Conservation (phyloP, 345 rosid genomes). For the Odontarrhena argentea region DNA sequence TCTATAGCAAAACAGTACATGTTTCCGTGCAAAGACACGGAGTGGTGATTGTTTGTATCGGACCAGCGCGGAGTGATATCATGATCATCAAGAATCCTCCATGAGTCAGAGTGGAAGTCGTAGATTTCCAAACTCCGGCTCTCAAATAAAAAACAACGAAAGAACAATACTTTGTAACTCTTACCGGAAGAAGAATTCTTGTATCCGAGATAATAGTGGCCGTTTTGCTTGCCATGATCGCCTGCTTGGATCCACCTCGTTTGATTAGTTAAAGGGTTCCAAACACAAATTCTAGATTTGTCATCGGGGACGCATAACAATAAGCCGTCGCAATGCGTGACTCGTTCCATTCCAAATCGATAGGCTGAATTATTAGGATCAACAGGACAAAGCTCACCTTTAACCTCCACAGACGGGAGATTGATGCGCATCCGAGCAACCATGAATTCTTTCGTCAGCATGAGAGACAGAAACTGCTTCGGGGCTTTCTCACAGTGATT, state of each 20-base stretch:
- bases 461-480: not conserved
- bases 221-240: not conserved
- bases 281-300: not conserved
- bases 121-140: not conserved
- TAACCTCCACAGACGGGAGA: not conserved
- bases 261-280: conserved; percentile 14
- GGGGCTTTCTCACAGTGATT: not conserved
- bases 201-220: not conserved
- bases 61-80: not conserved
- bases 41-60: accelerated
- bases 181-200: not conserved
- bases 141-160: not conserved
- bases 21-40: not conserved
- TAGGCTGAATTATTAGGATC: not conserved
- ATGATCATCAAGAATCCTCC: not conserved
- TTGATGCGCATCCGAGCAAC: not conserved
- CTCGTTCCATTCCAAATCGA: not conserved
- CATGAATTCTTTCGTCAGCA: not conserved
- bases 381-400: not conserved
- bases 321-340: conserved; percentile 16
- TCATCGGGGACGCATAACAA: not conserved
- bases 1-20: not conserved
- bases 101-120: not conserved
- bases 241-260: not conserved
- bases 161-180: conserved; percentile 1